Evolutionary conservation across 2,329 filamentous ascomycete species (phyloP).

Genomic region (Aschersonia sp.): DNA sequence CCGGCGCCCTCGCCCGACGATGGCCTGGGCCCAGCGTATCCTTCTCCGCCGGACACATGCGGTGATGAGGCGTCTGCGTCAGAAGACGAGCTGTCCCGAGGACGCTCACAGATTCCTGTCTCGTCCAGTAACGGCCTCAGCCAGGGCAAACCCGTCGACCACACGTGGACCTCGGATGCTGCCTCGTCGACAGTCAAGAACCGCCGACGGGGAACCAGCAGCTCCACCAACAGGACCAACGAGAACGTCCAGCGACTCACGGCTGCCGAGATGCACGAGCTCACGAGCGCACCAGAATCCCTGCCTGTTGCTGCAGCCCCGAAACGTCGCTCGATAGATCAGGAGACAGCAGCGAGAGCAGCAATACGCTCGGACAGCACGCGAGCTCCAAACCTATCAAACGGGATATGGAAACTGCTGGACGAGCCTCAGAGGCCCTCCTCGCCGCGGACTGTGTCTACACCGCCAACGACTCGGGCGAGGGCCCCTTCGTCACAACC

Average conservation of each 20-base stretch:
- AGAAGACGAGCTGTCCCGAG: conserved; percentile 10
- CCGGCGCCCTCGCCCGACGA: neutral
- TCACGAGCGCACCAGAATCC: conserved; percentile 41
- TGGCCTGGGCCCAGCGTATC: neutral
- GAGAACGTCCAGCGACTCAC: conserved; percentile 39
- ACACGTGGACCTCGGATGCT: neutral
- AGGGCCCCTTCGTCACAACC: conserved; percentile 10
- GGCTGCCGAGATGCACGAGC: conserved; percentile 41
- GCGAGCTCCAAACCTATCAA: conserved; percentile 4
- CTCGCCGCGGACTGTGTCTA: conserved; percentile 31
- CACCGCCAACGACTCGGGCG: conserved; percentile 31
- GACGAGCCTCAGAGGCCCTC: conserved; percentile 16
- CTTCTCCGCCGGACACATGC: conserved; percentile 1
- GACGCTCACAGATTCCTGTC: conserved; percentile 3
- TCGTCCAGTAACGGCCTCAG: neutral
- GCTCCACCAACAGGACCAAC: conserved; percentile 15
- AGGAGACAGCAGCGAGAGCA: conserved; percentile 15
- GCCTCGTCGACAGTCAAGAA: conserved; percentile 2
- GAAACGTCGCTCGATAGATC: conserved; percentile 12
- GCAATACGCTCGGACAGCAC: conserved; percentile 12
- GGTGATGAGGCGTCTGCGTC: conserved; percentile 17
- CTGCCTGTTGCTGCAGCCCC: conserved; percentile 35
- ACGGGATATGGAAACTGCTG: neutral
- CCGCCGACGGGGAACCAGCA: conserved; percentile 13
- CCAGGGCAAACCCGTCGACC: neutral